A percentile compares a stretch with the other conserved stretches of the same genome.
phyloP scores from a whole-genome alignment of 2,329 filamentous ascomycete genomes.

The Ilyonectria destructans region DNA sequence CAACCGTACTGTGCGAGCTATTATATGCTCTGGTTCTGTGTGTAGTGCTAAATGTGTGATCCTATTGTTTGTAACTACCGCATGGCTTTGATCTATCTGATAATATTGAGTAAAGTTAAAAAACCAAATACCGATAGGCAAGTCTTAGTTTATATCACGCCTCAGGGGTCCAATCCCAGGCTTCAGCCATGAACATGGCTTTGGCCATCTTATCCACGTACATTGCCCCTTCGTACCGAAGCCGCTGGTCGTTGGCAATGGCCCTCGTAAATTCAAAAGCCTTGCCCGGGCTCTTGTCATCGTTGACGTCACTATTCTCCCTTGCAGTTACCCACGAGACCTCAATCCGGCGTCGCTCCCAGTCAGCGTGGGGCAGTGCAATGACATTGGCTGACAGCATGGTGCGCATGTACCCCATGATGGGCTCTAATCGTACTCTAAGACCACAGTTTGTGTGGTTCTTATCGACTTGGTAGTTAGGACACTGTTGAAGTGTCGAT shows the following conservation, averaged over 20 bases:
- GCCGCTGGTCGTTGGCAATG: conserved; percentile 65
- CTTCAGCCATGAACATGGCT: conserved; percentile 69
- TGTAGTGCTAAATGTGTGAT: too few species aligned
- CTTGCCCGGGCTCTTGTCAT: conserved; percentile 36
- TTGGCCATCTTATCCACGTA: conserved; percentile 68
- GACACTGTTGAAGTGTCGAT: conserved; percentile 74
- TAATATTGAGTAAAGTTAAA: too few species aligned
- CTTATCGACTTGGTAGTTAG: conserved; percentile 82
- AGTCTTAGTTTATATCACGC: conserved; percentile 43
- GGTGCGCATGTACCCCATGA: conserved; percentile 76
- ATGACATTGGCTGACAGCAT: conserved; percentile 67
- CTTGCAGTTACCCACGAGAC: conserved; percentile 59
- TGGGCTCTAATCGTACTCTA: conserved; percentile 75
- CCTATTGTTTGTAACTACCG: too few species aligned
- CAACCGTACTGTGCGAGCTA: too few species aligned
- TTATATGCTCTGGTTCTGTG: too few species aligned
- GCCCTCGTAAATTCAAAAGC: conserved; percentile 68
- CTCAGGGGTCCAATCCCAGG: conserved; percentile 75
- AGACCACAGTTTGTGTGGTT: conserved; percentile 83
- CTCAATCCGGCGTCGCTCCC: conserved; percentile 60
- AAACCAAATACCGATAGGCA: conserved; percentile 32
- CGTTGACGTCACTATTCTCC: conserved; percentile 31
- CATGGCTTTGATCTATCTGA: too few species aligned
- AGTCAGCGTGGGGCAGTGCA: conserved; percentile 61
- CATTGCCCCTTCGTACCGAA: conserved; percentile 66